Percentiles rank a stretch among this genome's conserved stretches.
phyloP scores from a whole-genome alignment of 1,139 yeast species.

The Candida pseudocylindracea region DNA sequence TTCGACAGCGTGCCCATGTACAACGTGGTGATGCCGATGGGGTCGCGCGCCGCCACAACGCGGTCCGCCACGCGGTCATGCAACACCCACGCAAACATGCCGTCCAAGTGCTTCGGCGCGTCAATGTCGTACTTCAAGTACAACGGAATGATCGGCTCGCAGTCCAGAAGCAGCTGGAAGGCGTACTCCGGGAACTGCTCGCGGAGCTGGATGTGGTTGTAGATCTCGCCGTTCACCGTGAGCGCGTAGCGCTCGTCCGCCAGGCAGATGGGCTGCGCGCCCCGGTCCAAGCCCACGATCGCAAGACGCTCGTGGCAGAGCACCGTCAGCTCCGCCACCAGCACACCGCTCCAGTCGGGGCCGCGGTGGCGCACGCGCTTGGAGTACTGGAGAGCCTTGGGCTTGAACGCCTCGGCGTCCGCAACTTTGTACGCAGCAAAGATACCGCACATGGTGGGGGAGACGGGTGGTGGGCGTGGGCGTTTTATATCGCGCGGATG shows the following conservation, averaged over 20 bases:
- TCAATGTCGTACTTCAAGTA: slow-evolving; percentile 71
- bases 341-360: slow-evolving; percentile 97
- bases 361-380: slow-evolving; percentile 95
- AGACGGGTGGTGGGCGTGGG: too few species aligned
- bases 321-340: slow-evolving; percentile 53
- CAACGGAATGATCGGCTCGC: slow-evolving; percentile 93
- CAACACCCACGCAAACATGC: slow-evolving; percentile 93
- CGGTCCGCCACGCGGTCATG: slow-evolving; percentile 74
- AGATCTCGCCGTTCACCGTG: slow-evolving; percentile 94
- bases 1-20: slow-evolving; percentile 76
- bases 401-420: slow-evolving; percentile 61
- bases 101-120: slow-evolving; percentile 85
- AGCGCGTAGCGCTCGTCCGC: slow-evolving; percentile 51
- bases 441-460: slow-evolving; percentile 71
- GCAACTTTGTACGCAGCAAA: slow-evolving; percentile 79
- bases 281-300: slow-evolving; percentile 85
- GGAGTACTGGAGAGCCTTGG: slow-evolving; percentile 71
- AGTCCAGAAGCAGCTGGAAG: slow-evolving; percentile 77
- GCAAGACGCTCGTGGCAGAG: slow-evolving; percentile 91
- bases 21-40: slow-evolving; percentile 89
- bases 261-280: slow-evolving; percentile 92
- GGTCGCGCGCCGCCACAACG: slow-evolving; percentile 93
- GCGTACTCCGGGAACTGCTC: slow-evolving; percentile 47
- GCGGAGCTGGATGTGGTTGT: slow-evolving; percentile 85
- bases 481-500: too few species aligned